These are phyloP conservation scores for Leccinum incarnatum DNA, from an alignment of 768 basidiomycete genomes.

Conservation along the genomic window DNA sequence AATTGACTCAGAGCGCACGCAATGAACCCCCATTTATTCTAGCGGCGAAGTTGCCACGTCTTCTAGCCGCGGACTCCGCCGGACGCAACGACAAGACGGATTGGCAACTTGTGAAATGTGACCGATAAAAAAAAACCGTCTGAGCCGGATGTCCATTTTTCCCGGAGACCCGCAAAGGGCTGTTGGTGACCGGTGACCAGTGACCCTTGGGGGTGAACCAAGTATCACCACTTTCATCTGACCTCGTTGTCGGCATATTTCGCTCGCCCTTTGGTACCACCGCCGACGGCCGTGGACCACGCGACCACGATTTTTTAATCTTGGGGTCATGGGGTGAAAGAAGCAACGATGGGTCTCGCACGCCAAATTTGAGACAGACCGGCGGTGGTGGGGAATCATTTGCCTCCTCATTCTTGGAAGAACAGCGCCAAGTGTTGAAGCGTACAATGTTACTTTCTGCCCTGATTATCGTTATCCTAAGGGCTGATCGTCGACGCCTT, in stretches of 20 bases:
- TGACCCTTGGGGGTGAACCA: conserved; percentile 1
- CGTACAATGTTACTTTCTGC: not conserved
- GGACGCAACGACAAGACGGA: not conserved
- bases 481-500: conserved; percentile 15
- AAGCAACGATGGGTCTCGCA: conserved; percentile 13
- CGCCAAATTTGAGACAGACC: conserved; percentile 1
- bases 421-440: not conserved
- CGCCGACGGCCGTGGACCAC: conserved; percentile 3
- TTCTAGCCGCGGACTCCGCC: conserved; percentile 8
- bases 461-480: conserved; percentile 16
- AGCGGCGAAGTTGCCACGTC: not conserved
- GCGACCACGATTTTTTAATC: conserved; percentile 22
- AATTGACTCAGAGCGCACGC: conserved; percentile 4
- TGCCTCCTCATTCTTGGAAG: conserved; percentile 11
- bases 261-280: conserved; percentile 2
- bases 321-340: conserved; percentile 8
- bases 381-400: conserved; percentile 4
- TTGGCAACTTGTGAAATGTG: not conserved
- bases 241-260: conserved; percentile 17
- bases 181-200: not conserved
- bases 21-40: not conserved
- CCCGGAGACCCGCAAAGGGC: not conserved
- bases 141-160: not conserved
- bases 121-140: not conserved
- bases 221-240: conserved; percentile 3